These are phyloP conservation scores for Puya raimondii DNA, from an alignment of 176 grass and related monocot genomes.

Conservation along the genomic window DNA sequence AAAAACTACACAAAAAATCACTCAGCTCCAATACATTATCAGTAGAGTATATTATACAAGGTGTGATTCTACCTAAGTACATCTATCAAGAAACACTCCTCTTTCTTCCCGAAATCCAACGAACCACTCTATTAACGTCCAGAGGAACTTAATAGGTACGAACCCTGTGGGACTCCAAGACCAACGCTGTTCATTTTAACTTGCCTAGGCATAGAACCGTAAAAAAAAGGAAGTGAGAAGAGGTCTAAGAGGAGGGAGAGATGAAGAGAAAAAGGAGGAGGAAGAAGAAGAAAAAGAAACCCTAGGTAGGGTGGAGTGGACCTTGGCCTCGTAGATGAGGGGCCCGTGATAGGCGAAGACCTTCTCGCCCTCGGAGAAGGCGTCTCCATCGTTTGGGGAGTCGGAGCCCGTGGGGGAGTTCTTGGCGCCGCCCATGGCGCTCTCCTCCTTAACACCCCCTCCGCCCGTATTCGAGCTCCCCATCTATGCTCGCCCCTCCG, in stretches of 20 bases:
- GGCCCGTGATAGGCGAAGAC: constrained; percentile 92
- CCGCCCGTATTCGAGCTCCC: constrained; percentile 14
- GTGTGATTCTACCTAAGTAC: too few species aligned
- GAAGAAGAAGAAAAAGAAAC: background rate
- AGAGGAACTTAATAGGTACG: too few species aligned
- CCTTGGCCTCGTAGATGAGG: constrained; percentile 97
- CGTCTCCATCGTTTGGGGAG: background rate
- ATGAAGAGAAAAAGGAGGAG: background rate
- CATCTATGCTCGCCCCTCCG: constrained; percentile 5
- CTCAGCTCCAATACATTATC: too few species aligned
- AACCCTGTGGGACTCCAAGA: too few species aligned
- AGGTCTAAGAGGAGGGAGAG: constrained; percentile 9
- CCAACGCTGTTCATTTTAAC: too few species aligned
- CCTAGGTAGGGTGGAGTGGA: constrained; percentile 8
- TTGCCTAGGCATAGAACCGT: background rate
- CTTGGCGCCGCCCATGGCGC: constrained; percentile 21
- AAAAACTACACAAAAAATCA: too few species aligned
- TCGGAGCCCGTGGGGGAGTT: constrained; percentile 3
- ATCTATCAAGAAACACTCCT: too few species aligned
- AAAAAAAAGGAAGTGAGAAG: background rate
- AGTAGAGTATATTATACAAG: too few species aligned
- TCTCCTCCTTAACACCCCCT: constrained; percentile 18
- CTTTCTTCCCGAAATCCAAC: too few species aligned
- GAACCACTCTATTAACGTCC: too few species aligned
- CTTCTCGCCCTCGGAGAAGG: constrained; percentile 74